phyloP scores from a whole-genome alignment of 1,139 yeast genomes.

The Nakaseomyces glabratus region DNA sequence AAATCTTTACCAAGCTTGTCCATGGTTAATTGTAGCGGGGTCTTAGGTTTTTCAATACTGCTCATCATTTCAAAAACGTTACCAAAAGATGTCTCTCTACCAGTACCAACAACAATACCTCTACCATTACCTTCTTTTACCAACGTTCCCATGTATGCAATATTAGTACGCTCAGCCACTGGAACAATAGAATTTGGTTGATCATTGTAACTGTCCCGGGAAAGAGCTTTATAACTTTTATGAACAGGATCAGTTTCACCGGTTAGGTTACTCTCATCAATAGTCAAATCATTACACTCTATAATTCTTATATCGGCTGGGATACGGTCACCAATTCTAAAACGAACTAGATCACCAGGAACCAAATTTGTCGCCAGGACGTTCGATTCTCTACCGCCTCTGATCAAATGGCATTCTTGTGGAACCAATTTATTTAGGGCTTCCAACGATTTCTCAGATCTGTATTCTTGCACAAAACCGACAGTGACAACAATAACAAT shows the following conservation, averaged over 20 bases:
- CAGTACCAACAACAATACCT: slow-evolving; percentile 90
- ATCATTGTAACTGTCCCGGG: slow-evolving; percentile 23
- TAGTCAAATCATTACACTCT: slow-evolving; percentile 64
- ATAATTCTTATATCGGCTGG: slow-evolving; percentile 87
- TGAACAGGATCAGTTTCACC: slow-evolving; percentile 87
- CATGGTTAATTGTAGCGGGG: slow-evolving; percentile 92
- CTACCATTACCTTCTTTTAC: slow-evolving; percentile 90
- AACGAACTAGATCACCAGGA: slow-evolving; percentile 89
- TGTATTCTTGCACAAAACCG: slow-evolving; percentile 91
- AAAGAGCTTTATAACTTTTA: slow-evolving; percentile 41
- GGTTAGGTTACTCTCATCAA: slow-evolving; percentile 88
- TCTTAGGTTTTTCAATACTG: slow-evolving; percentile 87
- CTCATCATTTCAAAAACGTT: slow-evolving; percentile 87
- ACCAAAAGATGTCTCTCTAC: slow-evolving; percentile 83
- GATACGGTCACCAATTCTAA: slow-evolving; percentile 83
- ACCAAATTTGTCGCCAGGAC: slow-evolving; percentile 79
- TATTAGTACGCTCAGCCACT: slow-evolving; percentile 58
- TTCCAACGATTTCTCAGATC: slow-evolving; percentile 86
- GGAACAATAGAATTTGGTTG: slow-evolving; percentile 36
- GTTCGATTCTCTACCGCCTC: slow-evolving; percentile 67
- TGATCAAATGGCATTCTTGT: slow-evolving; percentile 80
- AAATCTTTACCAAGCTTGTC: slow-evolving; percentile 87
- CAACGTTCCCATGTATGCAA: slow-evolving; percentile 93
- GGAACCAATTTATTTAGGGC: slow-evolving; percentile 90
- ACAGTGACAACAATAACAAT: slow-evolving; percentile 85